phyloP scores from a whole-genome alignment of 768 basidiomycete genomes.

The Termitomyces sp. region DNA sequence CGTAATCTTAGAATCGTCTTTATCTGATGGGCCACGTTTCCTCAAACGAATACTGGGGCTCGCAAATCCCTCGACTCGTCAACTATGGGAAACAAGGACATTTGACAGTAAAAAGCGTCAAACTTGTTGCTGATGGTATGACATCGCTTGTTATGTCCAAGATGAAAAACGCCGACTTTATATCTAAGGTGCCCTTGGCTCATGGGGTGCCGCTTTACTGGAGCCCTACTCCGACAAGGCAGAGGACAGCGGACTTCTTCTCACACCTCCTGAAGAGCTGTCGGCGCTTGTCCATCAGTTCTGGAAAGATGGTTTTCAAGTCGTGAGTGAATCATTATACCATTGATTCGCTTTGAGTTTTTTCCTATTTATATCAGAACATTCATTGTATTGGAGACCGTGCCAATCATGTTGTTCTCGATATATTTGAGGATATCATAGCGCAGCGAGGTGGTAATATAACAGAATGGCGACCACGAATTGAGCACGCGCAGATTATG shows the following conservation, averaged over 20 bases:
- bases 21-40: constrained; percentile 58
- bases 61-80: constrained; percentile 52
- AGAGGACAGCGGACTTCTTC: constrained; percentile 67
- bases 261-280: constrained; percentile 51
- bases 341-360: too few relatives aligned
- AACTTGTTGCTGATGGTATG: constrained; percentile 75
- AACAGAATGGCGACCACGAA: constrained; percentile 62
- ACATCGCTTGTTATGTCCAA: not conserved
- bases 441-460: constrained; percentile 33
- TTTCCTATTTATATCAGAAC: constrained; percentile 47
- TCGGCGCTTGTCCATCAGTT: constrained; percentile 54
- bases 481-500: constrained; percentile 95
- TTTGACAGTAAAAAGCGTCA: constrained; percentile 63
- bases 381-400: constrained; percentile 88
- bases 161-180: not conserved
- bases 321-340: constrained; percentile 46
- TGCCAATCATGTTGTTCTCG: constrained; percentile 78
- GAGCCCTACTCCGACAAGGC: constrained; percentile 84
- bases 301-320: constrained; percentile 77
- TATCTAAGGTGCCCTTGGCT: constrained; percentile 75
- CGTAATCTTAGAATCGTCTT: constrained; percentile 44
- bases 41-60: constrained; percentile 64
- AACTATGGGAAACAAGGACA: constrained; percentile 55
- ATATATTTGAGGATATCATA: constrained; percentile 75
- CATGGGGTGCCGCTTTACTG: constrained; percentile 87